These are phyloP conservation scores for Toxoplasma gondii DNA, from an alignment of 169 alveolate species.

Conservation along the genomic window DNA sequence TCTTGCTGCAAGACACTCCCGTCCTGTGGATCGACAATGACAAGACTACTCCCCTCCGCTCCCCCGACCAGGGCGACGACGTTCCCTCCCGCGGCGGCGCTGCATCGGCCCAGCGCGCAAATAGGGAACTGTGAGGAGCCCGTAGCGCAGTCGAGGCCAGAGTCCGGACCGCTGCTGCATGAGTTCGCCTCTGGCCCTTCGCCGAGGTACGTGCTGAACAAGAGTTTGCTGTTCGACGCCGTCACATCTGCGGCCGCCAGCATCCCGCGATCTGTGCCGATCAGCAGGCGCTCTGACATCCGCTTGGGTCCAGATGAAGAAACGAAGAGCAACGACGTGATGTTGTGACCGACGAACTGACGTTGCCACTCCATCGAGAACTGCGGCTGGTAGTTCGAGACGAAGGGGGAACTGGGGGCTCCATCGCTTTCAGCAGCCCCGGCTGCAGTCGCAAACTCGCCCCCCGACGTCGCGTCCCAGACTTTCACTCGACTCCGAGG, in stretches of 20 bases:
- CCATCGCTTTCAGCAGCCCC: neutral
- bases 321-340: slow-evolving; percentile 22
- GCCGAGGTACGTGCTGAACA: neutral
- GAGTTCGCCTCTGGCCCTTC: neutral
- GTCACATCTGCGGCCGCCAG: slow-evolving; percentile 23
- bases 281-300: neutral
- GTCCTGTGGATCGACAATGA: neutral
- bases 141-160: neutral
- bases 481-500: slow-evolving; percentile 38
- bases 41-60: neutral
- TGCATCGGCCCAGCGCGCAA: neutral
- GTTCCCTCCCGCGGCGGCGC: neutral
- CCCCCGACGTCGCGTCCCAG: neutral
- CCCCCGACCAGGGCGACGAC: slow-evolving; percentile 18
- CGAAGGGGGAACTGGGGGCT: neutral
- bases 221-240: neutral
- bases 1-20: neutral
- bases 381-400: neutral
- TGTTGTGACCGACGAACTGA: slow-evolving; percentile 28
- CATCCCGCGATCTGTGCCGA: slow-evolving; percentile 37
- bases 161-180: neutral
- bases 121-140: neutral
- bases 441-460: neutral
- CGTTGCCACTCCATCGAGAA: slow-evolving; percentile 10
- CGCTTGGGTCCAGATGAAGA: neutral